Percentiles rank a stretch among this genome's conserved stretches.
Evolutionary conservation across 257 asterid genomes (phyloP).

Genomic region (Solanum neorickii): DNA sequence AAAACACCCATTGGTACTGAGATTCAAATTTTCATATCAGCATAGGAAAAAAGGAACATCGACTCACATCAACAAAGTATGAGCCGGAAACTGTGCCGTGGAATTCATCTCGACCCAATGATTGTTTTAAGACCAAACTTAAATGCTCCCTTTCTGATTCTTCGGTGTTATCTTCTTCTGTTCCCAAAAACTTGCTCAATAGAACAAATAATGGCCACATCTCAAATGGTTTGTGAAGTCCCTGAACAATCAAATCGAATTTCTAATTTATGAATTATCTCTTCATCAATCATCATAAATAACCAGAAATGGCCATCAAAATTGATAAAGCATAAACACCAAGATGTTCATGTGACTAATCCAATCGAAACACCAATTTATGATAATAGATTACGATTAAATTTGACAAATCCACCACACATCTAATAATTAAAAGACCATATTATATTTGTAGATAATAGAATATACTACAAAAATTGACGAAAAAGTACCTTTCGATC

Average conservation of each 20-base stretch:
- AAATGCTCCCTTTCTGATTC: constrained; percentile 25
- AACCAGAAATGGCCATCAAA: neutral
- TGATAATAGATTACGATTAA: neutral
- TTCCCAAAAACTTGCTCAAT: constrained; percentile 58
- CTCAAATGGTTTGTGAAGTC: neutral
- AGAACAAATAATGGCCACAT: constrained; percentile 75
- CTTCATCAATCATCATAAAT: neutral
- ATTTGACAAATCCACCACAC: neutral
- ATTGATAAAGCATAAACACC: neutral
- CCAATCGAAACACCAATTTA: neutral
- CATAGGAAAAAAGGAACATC: neutral
- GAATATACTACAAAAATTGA: neutral
- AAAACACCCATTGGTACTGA: neutral
- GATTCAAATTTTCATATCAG: neutral
- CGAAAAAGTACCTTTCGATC: neutral
- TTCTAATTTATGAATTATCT: neutral
- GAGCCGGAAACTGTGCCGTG: constrained; percentile 19
- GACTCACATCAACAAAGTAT: constrained; percentile 44
- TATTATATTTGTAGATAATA: neutral
- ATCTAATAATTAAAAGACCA: neutral
- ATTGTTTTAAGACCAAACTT: constrained; percentile 25
- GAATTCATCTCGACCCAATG: neutral
- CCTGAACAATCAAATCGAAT: neutral
- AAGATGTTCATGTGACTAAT: neutral
- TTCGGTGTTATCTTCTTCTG: constrained; percentile 43